A percentile compares a stretch with the other conserved stretches of the same genome.
phyloP scores from a whole-genome alignment of 352 stramenopile species.

The Phytophthora multivora region DNA sequence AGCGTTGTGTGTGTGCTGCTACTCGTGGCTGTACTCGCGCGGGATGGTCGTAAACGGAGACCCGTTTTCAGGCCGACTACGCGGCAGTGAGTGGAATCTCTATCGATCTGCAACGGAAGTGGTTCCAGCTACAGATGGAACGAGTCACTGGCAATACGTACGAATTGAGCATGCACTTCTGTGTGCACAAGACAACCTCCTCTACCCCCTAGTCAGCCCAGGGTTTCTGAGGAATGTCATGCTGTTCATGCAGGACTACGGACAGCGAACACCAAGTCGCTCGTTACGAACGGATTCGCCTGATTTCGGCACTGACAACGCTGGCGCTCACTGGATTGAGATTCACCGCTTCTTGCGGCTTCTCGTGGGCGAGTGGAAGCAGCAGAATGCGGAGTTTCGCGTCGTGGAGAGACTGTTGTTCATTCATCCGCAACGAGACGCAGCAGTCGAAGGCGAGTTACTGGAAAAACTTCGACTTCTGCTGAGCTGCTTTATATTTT shows the following conservation, averaged over 20 bases:
- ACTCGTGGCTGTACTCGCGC: conserved; percentile 66
- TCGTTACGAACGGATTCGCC: conserved; percentile 9
- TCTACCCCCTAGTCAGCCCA: conserved; percentile 74
- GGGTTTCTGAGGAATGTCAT: conserved; percentile 64
- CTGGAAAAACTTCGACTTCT: conserved; percentile 67
- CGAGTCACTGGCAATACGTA: conserved; percentile 70
- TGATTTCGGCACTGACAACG: conserved; percentile 4
- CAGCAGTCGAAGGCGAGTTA: conserved; percentile 19
- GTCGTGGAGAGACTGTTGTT: conserved; percentile 57
- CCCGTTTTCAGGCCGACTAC: conserved; percentile 15
- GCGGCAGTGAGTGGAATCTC: background rate
- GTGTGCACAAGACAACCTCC: conserved; percentile 70
- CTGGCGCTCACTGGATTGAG: conserved; percentile 50
- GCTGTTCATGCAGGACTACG: conserved; percentile 55
- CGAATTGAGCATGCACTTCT: conserved; percentile 52
- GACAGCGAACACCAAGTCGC: conserved; percentile 36
- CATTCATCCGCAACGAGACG: conserved; percentile 30
- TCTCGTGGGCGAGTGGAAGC: conserved; percentile 73
- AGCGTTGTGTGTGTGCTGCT: conserved; percentile 56
- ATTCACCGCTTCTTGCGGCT: conserved; percentile 68
- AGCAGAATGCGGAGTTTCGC: conserved; percentile 64
- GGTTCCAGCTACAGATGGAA: conserved; percentile 15
- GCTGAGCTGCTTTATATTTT: conserved; percentile 77
- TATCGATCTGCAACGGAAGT: conserved; percentile 9
- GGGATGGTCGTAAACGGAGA: conserved; percentile 64